Evolutionary conservation across 2,329 filamentous ascomycete genomes (phyloP), one percentile per base, ranked within the genome.

Genomic region (Monosporascus sp.): DNA sequence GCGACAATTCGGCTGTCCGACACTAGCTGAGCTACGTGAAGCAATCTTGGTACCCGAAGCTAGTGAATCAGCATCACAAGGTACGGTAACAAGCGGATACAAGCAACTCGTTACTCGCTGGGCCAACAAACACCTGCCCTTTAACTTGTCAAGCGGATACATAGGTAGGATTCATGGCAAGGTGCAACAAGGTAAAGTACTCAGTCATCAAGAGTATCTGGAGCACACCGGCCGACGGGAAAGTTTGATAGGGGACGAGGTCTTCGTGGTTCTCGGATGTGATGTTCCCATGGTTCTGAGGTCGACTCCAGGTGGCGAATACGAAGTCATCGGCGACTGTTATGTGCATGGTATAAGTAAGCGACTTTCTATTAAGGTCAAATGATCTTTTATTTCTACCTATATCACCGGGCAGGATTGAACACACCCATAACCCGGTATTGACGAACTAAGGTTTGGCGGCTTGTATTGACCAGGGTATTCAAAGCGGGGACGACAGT

Each of bases 211-310:
- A 34, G 31, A 14, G 11, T 4, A 34, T 34, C 11, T 14, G 31
- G 31, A 34, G 31, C 31, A 34, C 11, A 34, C 31, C 1, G 27
- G 11, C 31, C 14, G 31, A 34, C 31, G 14, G 31, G 14, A 17
- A 46, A 17, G 14, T 48, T 6, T 37, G 46, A 14, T 51, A 61
- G 61, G 55, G 5, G 61, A 63, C 22, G 40, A 59, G 31, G 47
- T 59, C 7, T 60, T 59, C 27, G 48, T 59, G 5, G 47, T 63
- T 9, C 56, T 55, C 5, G 59, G 58, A 14, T 58, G 53, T 19
- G 31, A 57, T 20, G 20, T 52, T 16, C 59, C 56, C 7, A 50
- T 64, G 52, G 37, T 58, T 49, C 43, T 61, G 2, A 48, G 53
- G 17, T 56, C 49, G 17, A 54, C 27, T 0, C 11, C 34, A 1